Percentiles rank a stretch among this genome's conserved stretches.
Evolutionary conservation across 106 monocot genomes (phyloP).

Genomic region (Allium sativum): DNA sequence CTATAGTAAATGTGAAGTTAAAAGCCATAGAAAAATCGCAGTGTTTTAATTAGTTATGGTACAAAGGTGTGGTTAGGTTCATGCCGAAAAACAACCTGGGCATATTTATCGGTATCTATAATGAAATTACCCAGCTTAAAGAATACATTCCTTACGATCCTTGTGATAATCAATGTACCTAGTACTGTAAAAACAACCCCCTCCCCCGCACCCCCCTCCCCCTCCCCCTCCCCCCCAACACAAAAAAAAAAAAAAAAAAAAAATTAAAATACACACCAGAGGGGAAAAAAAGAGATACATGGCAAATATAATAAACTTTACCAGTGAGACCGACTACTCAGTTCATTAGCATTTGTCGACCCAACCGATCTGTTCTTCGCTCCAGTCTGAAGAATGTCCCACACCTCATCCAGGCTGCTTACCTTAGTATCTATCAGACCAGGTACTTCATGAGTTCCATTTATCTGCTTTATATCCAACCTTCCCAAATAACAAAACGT

Average conservation of each 20-base stretch:
- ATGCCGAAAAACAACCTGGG: too few relatives aligned
- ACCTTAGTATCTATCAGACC: conserved; percentile 64
- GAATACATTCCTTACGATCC: too few relatives aligned
- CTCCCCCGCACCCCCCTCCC: too few relatives aligned
- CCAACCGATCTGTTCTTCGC: conserved; percentile 77
- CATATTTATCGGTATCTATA: too few relatives aligned
- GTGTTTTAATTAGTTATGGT: too few relatives aligned
- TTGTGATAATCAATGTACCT: too few relatives aligned
- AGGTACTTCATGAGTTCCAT: conserved; percentile 84
- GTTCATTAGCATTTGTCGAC: conserved; percentile 85
- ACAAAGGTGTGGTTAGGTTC: too few relatives aligned
- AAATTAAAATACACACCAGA: neutral
- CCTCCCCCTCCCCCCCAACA: too few relatives aligned
- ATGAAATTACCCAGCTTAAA: too few relatives aligned
- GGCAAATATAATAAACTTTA: conserved; percentile 9
- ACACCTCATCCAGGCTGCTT: conserved; percentile 47
- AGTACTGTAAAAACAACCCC: too few relatives aligned
- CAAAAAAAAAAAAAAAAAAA: neutral
- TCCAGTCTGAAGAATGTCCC: conserved; percentile 67
- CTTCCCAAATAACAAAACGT: conserved; percentile 22
- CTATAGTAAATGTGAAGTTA: too few relatives aligned
- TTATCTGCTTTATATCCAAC: conserved; percentile 88
- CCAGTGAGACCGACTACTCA: conserved; percentile 96
- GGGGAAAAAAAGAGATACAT: neutral
- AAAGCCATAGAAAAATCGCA: too few relatives aligned